Evolutionary conservation across 75 land plant species (phyloP).

Genomic region (Sequoiadendron giganteum): DNA sequence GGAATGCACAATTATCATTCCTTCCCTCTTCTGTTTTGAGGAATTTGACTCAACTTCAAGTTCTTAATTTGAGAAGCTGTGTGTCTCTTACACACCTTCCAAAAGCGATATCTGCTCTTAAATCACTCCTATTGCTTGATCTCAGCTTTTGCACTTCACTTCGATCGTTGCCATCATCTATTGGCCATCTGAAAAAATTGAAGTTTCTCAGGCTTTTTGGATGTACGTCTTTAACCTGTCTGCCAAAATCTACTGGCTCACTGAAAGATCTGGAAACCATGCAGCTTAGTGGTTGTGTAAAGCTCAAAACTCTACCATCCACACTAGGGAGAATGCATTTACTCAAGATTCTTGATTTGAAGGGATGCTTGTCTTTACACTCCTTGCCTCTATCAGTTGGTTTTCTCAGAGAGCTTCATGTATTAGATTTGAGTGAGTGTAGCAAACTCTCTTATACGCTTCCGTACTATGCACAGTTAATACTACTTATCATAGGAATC

Average conservation of each 20-base stretch:
- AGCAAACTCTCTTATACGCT: constrained; percentile 18
- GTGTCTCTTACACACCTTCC: constrained; percentile 13
- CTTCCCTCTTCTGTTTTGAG: constrained; percentile 7
- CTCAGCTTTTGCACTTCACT: constrained; percentile 17
- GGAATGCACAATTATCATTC: constrained; percentile 6
- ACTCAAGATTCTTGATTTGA: constrained; percentile 22
- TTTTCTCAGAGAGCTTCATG: constrained; percentile 13
- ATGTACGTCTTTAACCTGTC: constrained; percentile 13
- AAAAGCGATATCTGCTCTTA: constrained; percentile 12
- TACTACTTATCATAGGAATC: constrained; percentile 1
- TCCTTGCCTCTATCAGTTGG: constrained; percentile 13
- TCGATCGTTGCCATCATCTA: constrained; percentile 9
- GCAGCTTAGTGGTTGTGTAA: constrained; percentile 22
- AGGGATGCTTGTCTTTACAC: constrained; percentile 13
- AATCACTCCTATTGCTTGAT: constrained; percentile 16
- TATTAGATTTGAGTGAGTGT: constrained; percentile 16
- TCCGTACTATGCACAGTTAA: constrained; percentile 9
- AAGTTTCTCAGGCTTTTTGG: constrained; percentile 15
- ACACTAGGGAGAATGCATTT: constrained; percentile 16
- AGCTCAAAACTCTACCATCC: constrained; percentile 19
- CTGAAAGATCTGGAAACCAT: constrained; percentile 19
- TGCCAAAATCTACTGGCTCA: constrained; percentile 25
- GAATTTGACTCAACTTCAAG: constrained; percentile 17
- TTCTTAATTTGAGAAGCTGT: constrained; percentile 19
- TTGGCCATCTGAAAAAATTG: constrained; percentile 16